Conservation (phyloP, 371 early-diverging fungal species). For the Umbelopsis sp. region DNA sequence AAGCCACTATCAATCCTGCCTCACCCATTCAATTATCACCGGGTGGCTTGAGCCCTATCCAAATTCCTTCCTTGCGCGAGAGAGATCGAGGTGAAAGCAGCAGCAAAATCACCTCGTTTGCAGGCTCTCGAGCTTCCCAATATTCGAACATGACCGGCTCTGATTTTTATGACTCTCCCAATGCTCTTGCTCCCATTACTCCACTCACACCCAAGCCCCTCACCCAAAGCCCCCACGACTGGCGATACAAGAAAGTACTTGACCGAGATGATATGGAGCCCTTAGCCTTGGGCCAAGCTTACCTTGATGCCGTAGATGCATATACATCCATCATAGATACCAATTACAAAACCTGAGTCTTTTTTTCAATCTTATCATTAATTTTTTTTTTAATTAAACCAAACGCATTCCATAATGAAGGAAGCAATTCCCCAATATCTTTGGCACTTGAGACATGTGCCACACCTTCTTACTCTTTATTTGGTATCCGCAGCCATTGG, state of each 20-base stretch:
- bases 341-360: not conserved
- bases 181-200: constrained; percentile 4
- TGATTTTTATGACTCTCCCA: constrained; percentile 8
- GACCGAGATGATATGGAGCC: constrained; percentile 11
- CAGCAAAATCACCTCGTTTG: constrained; percentile 3
- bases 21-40: not conserved
- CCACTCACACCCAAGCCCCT: constrained; percentile 7
- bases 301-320: constrained; percentile 10
- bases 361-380: not conserved
- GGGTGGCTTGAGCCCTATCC: not conserved
- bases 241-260: not conserved
- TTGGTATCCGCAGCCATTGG: not conserved
- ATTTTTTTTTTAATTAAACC: not conserved
- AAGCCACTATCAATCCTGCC: constrained; percentile 22
- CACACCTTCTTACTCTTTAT: not conserved
- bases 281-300: constrained; percentile 6
- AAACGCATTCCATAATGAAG: too few relatives aligned
- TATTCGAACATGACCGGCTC: constrained; percentile 3
- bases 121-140: constrained; percentile 8
- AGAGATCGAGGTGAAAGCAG: constrained; percentile 4
- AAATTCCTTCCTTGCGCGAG: not conserved
- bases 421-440: too few relatives aligned
- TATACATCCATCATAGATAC: constrained; percentile 4
- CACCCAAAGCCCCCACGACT: not conserved
- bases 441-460: not conserved